Conservation (phyloP, 2,329 filamentous ascomycete genomes). For the Penicillium sp. region DNA sequence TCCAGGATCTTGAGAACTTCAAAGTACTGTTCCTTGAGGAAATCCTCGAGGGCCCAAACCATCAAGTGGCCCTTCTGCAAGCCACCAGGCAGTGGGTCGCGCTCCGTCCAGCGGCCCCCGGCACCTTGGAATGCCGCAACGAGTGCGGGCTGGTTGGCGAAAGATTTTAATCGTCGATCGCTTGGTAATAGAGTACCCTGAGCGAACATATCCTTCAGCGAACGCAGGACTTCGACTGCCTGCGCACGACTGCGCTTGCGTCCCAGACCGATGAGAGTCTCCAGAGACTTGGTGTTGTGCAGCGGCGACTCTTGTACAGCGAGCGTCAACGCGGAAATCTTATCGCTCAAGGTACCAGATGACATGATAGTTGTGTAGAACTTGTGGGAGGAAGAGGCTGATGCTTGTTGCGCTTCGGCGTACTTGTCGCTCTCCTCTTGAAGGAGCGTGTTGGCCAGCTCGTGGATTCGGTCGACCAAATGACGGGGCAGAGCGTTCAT, state of each 20-base stretch:
- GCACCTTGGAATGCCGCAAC: conserved; percentile 66
- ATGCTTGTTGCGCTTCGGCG: conserved; percentile 64
- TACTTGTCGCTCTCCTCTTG: conserved; percentile 77
- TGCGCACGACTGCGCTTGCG: conserved; percentile 91
- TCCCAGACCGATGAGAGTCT: conserved; percentile 77
- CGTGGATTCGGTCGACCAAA: conserved; percentile 55
- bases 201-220: conserved; percentile 89
- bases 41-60: conserved; percentile 89
- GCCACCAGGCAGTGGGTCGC: conserved; percentile 69
- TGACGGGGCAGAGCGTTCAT: conserved; percentile 49
- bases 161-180: conserved; percentile 75
- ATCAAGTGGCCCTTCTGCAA: conserved; percentile 76
- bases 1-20: conserved; percentile 89
- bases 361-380: conserved; percentile 97
- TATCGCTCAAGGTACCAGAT: conserved; percentile 93
- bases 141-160: conserved; percentile 75
- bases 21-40: conserved; percentile 92
- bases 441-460: conserved; percentile 70
- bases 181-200: conserved; percentile 80
- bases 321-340: conserved; percentile 90
- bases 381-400: conserved; percentile 83
- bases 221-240: conserved; percentile 86
- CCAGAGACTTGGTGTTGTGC: conserved; percentile 86
- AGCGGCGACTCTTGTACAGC: conserved; percentile 94
- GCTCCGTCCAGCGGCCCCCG: conserved; percentile 62